Base-by-base conservation (phyloP, 2,329 filamentous ascomycete species). In the Monilinia laxa region DNA sequence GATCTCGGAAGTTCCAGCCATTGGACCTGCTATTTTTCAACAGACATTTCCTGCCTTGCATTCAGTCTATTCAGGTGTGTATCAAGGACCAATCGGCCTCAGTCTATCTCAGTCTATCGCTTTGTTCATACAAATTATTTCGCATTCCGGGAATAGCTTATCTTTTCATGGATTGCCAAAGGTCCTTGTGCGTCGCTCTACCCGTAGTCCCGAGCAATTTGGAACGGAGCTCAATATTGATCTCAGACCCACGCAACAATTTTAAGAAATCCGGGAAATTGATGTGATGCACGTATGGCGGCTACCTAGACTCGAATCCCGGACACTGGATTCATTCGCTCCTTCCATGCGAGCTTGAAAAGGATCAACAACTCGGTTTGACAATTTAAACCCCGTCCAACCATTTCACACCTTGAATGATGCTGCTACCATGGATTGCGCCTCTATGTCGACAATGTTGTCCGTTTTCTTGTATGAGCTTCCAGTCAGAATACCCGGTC, bases 41-140 rank as follows among this genome's bases (percentile, higher is more conserved):
- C 47, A 38, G 31, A 14, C 47, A 25, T 62, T 38, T 49, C 31
- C 45, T 51, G 28, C n/a, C 9, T 38, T 62, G 35, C 49, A 25
- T 55, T 55, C 3, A 20, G 18, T 54, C 40, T 53, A 42, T 59
- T 59, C 42, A 59, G 42, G 63, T 65, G 63, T 65, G 63, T 65
- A 65, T 65, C 63, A 38, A 16, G 54, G 53, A 59, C 45, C 18
- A 52, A 49, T 52, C 42, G 16, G 45, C 42, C 35, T 28, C n/a
- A 16, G 35, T 28, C 9, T 59, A 51, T 47, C 31, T 51, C 28
- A 5, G 20, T 38, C 16, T 14, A 51, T 28, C 63, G 35, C 14
- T 25, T 35, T 51, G 54, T 54, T n/a, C 14, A 28, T 18, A 14
- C 25, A 5, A 28, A 35, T 49, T 3, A 11, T 28, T 40, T 35